Evolutionary conservation across 257 asterid species (phyloP).

Genomic region (Ajuga chamaepitys): DNA sequence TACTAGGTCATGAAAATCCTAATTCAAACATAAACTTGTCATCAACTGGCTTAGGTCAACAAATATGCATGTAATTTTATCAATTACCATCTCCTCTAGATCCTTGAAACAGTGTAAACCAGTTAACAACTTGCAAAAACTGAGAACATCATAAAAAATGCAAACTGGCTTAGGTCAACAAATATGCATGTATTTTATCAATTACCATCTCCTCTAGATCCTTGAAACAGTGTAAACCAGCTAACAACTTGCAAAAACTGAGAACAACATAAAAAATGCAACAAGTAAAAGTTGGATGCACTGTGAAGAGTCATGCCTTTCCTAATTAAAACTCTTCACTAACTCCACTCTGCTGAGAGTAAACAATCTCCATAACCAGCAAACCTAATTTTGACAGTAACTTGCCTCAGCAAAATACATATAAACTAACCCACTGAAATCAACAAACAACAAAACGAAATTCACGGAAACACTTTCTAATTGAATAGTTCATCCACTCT

Average conservation of each 20-base stretch:
- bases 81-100: conserved; percentile 1
- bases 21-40: background rate
- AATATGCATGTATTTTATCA: background rate
- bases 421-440: background rate
- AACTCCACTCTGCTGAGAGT: background rate
- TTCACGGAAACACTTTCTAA: background rate
- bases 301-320: background rate
- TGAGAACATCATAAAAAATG: too few relatives aligned
- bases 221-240: background rate
- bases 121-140: conserved; percentile 8
- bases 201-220: conserved; percentile 6
- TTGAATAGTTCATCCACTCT: background rate
- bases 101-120: background rate
- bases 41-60: conserved; percentile 1
- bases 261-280: background rate
- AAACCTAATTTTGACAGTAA: background rate
- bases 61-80: background rate
- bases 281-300: background rate
- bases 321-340: background rate
- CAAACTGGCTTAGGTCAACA: conserved; percentile 1
- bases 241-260: conserved; percentile 2
- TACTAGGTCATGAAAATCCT: background rate
- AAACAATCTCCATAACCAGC: conserved; percentile 2
- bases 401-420: background rate
- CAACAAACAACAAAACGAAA: background rate